These are phyloP conservation scores for Globisporangium sylvaticum DNA, from an alignment of 352 stramenopile genomes.

Conservation along the genomic window DNA sequence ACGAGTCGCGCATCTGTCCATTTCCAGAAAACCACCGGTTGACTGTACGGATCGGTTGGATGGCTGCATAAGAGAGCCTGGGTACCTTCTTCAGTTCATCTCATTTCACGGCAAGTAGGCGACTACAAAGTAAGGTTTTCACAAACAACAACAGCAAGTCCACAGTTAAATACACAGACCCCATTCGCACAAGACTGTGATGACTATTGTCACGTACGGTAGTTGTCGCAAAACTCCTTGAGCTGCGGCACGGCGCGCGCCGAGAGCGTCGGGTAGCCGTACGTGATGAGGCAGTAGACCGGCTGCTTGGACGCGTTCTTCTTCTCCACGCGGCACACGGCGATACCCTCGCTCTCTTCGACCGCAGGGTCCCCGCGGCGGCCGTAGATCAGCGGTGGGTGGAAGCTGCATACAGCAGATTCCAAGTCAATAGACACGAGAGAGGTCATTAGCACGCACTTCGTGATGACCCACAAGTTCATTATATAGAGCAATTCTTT, in stretches of 20 bases:
- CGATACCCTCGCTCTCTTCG: constrained; percentile 71
- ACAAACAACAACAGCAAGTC: not conserved
- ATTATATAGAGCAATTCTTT: not conserved
- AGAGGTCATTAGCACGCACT: too few relatives aligned
- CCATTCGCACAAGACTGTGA: not conserved
- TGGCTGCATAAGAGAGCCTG: not conserved
- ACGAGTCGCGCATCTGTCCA: not conserved
- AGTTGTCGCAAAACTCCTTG: constrained; percentile 70
- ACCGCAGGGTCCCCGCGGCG: constrained; percentile 56
- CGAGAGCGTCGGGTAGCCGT: constrained; percentile 76
- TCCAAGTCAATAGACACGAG: too few relatives aligned
- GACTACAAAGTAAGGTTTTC: too few relatives aligned
- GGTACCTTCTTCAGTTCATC: not conserved
- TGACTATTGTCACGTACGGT: constrained; percentile 23
- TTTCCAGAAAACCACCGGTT: not conserved
- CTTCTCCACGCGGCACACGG: constrained; percentile 57
- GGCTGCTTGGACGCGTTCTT: constrained; percentile 26
- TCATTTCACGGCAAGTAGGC: constrained; percentile 8
- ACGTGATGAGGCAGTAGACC: constrained; percentile 78
- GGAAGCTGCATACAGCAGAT: constrained; percentile 35
- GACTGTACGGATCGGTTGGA: not conserved
- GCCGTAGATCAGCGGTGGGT: constrained; percentile 74
- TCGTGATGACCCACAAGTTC: too few relatives aligned
- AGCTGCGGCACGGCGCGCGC: constrained; percentile 70
- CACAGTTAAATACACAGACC: not conserved